Evolutionary conservation across 768 basidiomycete species (phyloP), one percentile per base, ranked within the genome.

Genomic region (Suillus paluster): DNA sequence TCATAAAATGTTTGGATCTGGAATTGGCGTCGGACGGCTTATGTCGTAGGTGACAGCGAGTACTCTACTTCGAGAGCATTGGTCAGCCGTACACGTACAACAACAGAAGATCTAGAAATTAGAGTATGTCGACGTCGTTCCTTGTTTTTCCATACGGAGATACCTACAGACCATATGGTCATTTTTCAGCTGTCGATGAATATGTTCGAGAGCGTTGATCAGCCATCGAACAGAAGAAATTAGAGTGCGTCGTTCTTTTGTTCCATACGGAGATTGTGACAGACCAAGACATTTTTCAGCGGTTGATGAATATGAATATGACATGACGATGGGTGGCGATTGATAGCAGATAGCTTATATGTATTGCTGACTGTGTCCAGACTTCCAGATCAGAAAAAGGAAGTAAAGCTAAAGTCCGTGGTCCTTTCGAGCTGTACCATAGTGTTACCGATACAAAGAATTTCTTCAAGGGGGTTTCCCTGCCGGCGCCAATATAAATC

Each of bases 241-340:
- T 21, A 48, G 45, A 62, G 17, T 50, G 41, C 36, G 17, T 58
- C 57, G 27, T 41, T 54, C 50, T 55, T 61, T 15, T 55, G 15
- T 61, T 21, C 36, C 56, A 14, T 48, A 49, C 44, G 33, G 61
- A 48, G 61, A 50, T n/a, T n/a, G n/a, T 30, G 57, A 15, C n/a
- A 33, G 21, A 62, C 58, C 59, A 15, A 17, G 36, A 52, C 10
- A 30, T 25, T 15, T 59, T 33, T 17, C 34, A 34, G 15, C 42
- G 10, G n/a, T n/a, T 5, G 38, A 12, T 38, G 38, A 36, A 11
- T 36, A 36, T 36, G 25, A 15, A n/a, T n/a, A n/a, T n/a, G n/a
- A n/a, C n/a, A 30, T 50, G 11, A 27, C 0, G 27, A 19, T n/a
- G 49, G 19, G 49, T 30, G 27, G 27, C 49, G 19, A 50, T 30